Base-by-base conservation (phyloP, 169 alveolate species). In the Haemoproteus tartakovskyi region DNA sequence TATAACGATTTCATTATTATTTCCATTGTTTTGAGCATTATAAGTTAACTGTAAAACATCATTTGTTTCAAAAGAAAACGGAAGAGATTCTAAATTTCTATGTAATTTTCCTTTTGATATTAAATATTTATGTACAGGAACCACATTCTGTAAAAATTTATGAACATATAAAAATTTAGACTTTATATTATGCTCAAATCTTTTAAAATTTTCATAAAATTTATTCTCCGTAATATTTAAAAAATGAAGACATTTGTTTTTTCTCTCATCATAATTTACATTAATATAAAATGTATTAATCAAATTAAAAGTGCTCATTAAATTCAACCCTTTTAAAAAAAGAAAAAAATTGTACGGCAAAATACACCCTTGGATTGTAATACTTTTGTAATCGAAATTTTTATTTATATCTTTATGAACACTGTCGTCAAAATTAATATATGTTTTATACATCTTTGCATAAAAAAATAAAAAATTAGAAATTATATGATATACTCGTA, bases 181-280 rank as follows among this genome's bases (percentile, higher is more conserved):
- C 14, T 67, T 67, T 2, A 67, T 67, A n/a, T 67, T 67, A 5
- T 29, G 19, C 56, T 67, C 82, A 36, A 67, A 67, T 41, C 56
- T 67, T 52, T 56, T 67, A 22, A 67, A 67, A 54, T 67, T 67
- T 38, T 67, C 82, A 22, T 67, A 67, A 67, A 67, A 67, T 52
- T 54, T 67, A 54, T 67, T 67, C 26, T 67, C 82, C 14, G 70
- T 54, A 18, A 67, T 40, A 46, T 67, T 67, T 26, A 67, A 21
- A 27, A 67, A 67, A 46, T 67, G 82, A 3, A 67, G 18, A 40
- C 74, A 67, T 54, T 67, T 67, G 27, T 67, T 67, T 46, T 67
- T 67, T 59, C 82, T 40, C 43, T 67, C 82, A 46, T 67, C 82
- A 41, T 67, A 67, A 16, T 52, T 50, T 21, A 67, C 50, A 12